A percentile compares a stretch with the other conserved stretches of the same genome.
Conservation (phyloP, 495 filamentous ascomycete genomes). For the Neurospora sp. region DNA sequence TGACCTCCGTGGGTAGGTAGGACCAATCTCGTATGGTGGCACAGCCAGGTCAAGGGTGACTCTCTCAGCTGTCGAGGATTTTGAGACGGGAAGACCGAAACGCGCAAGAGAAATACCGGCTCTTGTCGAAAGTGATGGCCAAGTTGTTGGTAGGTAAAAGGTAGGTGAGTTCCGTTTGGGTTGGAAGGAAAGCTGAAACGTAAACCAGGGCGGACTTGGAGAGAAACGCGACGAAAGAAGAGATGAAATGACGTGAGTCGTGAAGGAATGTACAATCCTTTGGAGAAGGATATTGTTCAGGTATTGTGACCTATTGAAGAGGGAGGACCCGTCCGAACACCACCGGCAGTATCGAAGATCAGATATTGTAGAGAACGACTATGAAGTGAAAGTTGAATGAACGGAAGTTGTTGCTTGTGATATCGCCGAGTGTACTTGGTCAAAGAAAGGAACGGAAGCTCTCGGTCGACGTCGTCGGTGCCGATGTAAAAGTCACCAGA, state of each 20-base stretch:
- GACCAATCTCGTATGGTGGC: slow-evolving; percentile 15
- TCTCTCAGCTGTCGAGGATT: neutral
- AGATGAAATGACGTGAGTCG: neutral
- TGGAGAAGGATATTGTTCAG: neutral
- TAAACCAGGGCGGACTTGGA: neutral
- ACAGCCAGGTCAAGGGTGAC: slow-evolving; percentile 4
- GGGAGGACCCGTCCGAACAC: neutral
- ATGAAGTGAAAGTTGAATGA: neutral
- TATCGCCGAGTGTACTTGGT: neutral
- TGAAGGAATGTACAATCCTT: neutral
- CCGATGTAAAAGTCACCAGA: neutral
- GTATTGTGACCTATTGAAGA: neutral
- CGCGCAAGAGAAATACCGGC: neutral
- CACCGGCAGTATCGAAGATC: neutral
- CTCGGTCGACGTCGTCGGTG: neutral
- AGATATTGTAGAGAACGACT: neutral
- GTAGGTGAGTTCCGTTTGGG: neutral
- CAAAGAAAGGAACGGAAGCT: neutral
- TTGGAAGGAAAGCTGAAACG: neutral
- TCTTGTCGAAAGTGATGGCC: neutral
- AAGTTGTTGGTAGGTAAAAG: neutral
- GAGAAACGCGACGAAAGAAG: neutral
- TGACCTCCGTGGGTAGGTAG: slow-evolving; percentile 4
- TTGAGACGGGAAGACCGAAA: neutral
- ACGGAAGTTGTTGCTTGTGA: neutral